Conservation (phyloP, 2,329 filamentous ascomycete genomes). For the Ophiocordyceps sinensis region DNA sequence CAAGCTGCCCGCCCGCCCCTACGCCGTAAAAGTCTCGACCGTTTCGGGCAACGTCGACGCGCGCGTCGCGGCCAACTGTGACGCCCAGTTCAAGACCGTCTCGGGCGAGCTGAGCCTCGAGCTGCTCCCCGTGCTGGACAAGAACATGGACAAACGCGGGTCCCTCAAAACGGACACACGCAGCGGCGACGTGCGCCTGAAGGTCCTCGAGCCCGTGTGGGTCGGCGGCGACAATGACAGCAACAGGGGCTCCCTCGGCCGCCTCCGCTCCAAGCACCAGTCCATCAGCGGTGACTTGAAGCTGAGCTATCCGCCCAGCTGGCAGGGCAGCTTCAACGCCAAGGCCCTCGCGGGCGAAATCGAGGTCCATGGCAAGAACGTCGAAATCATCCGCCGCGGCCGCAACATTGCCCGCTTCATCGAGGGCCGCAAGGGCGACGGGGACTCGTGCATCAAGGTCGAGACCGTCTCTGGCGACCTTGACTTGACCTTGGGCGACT, state of each 20-base stretch:
- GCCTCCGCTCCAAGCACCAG: constrained; percentile 25
- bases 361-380: constrained; percentile 24
- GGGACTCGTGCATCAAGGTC: constrained; percentile 16
- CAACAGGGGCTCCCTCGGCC: constrained; percentile 12
- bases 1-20: constrained; percentile 30
- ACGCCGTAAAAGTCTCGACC: constrained; percentile 27
- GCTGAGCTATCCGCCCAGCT: constrained; percentile 30
- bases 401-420: constrained; percentile 17
- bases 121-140: constrained; percentile 26
- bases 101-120: constrained; percentile 26
- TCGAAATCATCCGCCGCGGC: constrained; percentile 21
- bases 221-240: constrained; percentile 1
- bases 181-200: constrained; percentile 25
- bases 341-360: constrained; percentile 26
- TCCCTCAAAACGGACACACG: constrained; percentile 26
- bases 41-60: constrained; percentile 28
- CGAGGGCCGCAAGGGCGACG: constrained; percentile 26
- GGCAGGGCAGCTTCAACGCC: constrained; percentile 31
- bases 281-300: constrained; percentile 28
- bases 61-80: constrained; percentile 23
- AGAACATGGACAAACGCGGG: constrained; percentile 8
- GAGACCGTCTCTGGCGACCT: constrained; percentile 17
- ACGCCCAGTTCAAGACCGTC: constrained; percentile 20
- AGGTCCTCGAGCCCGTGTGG: constrained; percentile 30
- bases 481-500: constrained; percentile 10